Conservation (phyloP, 1,139 yeast species). For the Kodamaea suecica region DNA sequence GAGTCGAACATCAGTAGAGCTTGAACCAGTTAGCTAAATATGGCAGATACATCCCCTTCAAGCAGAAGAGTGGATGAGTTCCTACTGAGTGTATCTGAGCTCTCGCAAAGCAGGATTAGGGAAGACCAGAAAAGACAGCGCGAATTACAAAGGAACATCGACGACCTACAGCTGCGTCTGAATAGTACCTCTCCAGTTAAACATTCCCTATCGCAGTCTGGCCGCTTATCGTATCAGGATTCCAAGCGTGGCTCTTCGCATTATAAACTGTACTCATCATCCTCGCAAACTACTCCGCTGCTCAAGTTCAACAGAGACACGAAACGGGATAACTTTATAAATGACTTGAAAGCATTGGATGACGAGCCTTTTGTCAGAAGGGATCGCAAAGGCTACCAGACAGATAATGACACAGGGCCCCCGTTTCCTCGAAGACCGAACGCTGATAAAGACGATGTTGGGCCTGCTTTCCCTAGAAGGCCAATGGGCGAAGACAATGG, state of each 20-base stretch:
- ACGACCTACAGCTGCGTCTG: conserved; percentile 30
- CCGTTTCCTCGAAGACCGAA: conserved; percentile 9
- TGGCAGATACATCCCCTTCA: conserved; percentile 23
- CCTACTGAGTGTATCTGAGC: conserved; percentile 30
- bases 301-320: conserved; percentile 20
- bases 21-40: background rate
- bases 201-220: background rate
- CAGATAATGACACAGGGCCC: conserved; percentile 7
- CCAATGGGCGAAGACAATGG: conserved; percentile 5
- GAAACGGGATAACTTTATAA: conserved; percentile 7
- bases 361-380: conserved; percentile 10
- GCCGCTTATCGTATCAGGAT: background rate
- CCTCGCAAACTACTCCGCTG: conserved; percentile 16
- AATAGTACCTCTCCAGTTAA: conserved; percentile 23
- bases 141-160: conserved; percentile 28
- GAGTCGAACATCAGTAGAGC: too few relatives aligned
- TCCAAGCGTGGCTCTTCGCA: too few relatives aligned
- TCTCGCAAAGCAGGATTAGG: conserved; percentile 30
- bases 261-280: too few relatives aligned
- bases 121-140: conserved; percentile 36
- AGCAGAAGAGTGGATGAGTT: conserved; percentile 33
- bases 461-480: conserved; percentile 5
- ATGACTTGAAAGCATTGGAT: conserved; percentile 9
- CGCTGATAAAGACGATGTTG: conserved; percentile 4
- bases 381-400: conserved; percentile 12